Base-by-base conservation (phyloP, 148 eudicot species). In the Vaccinium vitisidaea region DNA sequence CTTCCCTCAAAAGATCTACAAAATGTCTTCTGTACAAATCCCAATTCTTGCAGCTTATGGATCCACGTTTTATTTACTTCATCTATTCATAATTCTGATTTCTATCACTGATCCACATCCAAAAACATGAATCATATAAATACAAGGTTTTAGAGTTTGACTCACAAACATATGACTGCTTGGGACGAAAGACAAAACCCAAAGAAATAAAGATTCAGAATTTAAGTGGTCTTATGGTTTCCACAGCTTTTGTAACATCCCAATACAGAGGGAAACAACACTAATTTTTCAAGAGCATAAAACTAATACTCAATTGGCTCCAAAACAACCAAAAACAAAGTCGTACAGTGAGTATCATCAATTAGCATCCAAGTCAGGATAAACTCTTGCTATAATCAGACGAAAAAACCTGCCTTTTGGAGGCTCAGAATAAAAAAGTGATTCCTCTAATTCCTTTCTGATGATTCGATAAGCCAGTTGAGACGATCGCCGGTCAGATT, bases 401-500 rank as follows among this genome's bases (percentile, higher is more conserved):
- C 15, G 1, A 16, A 78, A 53, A 18, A 78, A 54, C 10, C 13
- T 55, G 7, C 25, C 16, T 12, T 25, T 49, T 4, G 80, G 39
- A 15, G 14, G 15, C 54, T 13, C 10, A 13, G 58, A 55, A 55
- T 2, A 55, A 2, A 69, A 13, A 27, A 69, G 7, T 65, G 71
- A 23, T 65, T 65, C 71, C 71, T 65, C 71, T 30, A 9, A 65
- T 65, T 65, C 71, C 71, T 27, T 23, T 23, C 3, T 10, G 70
- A 23, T 19, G 49, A 80, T 80, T 50, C 50, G 30, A 8, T 25
- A 58, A 32, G 69, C 82, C 19, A 18, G 39, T 36, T 39, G 71
- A 21, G 52, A 56, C 49, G 25, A 79, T 16, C 65, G 25, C 56
- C 49, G 69, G 53, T 80, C 82, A 80, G 82, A 80, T 80, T 58